Base-by-base conservation (phyloP, 805 yeast species). In the Candida arabinofermentans region DNA sequence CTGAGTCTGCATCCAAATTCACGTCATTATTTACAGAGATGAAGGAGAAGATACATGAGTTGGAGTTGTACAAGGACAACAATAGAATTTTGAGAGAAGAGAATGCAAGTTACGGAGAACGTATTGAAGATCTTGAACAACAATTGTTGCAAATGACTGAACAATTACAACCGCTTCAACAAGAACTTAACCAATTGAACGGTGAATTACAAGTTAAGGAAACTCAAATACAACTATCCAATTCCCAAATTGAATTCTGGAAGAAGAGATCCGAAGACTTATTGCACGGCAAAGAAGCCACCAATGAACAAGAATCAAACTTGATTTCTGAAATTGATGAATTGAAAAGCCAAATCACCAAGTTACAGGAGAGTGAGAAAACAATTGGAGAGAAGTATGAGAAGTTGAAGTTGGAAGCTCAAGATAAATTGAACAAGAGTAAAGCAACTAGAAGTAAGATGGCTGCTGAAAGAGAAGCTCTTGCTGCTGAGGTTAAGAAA, bases 221-320 rank as follows among this genome's bases (percentile, higher is more conserved):
- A 16, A 72, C 75, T 53, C 73, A 75, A 41, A 53, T 82, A 31
- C 58, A 59, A 33, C 58, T 75, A 21, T 53, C 72, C 8, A 63
- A 65, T 29, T 77, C 77, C 46, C 87, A 84, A 45, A 69, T 71
- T 39, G 74, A 73, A n/a, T 67, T 77, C 19, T 77, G 86, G 79
- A 78, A 76, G 59, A 64, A 61, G 12, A 70, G 79, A 45, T 61
- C 78, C 6, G 72, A 72, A 40, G 74, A 72, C 39, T 59, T 75
- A 34, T 45, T 74, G 46, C 66, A 65, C 44, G 51, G 49, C 9
- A 47, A 47, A 26, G 47, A 40, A 17, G 38, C 42, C 8, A 43
- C 43, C 8, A 38, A 37, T 24, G 56, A 49, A 30, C 47, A 51
- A 27, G 55, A 52, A 26, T 36, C 43, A 6, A 43, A 46, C 13